Conservation (phyloP, 305 asterid species). For the Stenogyne calaminthoides region DNA sequence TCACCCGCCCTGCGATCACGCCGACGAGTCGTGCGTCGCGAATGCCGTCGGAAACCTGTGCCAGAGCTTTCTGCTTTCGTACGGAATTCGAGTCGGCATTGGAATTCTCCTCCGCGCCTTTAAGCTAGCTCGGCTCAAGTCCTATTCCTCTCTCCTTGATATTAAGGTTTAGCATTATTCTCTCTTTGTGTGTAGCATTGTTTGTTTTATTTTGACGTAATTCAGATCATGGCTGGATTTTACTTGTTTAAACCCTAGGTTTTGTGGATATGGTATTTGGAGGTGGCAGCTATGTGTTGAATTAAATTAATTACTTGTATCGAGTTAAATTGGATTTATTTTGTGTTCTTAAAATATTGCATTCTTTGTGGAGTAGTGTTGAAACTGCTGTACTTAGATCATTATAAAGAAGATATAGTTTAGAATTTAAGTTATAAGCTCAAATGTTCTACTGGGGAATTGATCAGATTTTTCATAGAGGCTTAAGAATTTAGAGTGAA, state of each 20-base stretch:
- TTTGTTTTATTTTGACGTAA: neutral
- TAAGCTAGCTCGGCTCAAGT: conserved; percentile 92
- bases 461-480: conserved; percentile 6
- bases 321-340: conserved; percentile 16
- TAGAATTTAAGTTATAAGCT: conserved; percentile 13
- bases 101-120: conserved; percentile 98
- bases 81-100: conserved; percentile 96
- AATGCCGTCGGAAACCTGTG: conserved; percentile 95
- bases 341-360: conserved; percentile 6
- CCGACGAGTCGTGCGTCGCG: conserved; percentile 93
- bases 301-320: conserved; percentile 1
- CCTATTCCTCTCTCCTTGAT: conserved; percentile 94
- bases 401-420: neutral
- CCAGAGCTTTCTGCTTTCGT: conserved; percentile 95
- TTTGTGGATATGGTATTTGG: conserved; percentile 14
- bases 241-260: neutral
- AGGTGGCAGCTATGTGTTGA: conserved; percentile 15
- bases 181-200: neutral
- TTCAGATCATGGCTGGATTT: no score
- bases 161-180: conserved; percentile 60
- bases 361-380: neutral
- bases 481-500: neutral
- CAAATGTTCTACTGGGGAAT: conserved; percentile 6
- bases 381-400: conserved; percentile 2
- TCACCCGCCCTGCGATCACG: conserved; percentile 88